These are phyloP conservation scores for Lagenaria siceraria DNA, from an alignment of 306 rosid genomes.

Conservation along the genomic window DNA sequence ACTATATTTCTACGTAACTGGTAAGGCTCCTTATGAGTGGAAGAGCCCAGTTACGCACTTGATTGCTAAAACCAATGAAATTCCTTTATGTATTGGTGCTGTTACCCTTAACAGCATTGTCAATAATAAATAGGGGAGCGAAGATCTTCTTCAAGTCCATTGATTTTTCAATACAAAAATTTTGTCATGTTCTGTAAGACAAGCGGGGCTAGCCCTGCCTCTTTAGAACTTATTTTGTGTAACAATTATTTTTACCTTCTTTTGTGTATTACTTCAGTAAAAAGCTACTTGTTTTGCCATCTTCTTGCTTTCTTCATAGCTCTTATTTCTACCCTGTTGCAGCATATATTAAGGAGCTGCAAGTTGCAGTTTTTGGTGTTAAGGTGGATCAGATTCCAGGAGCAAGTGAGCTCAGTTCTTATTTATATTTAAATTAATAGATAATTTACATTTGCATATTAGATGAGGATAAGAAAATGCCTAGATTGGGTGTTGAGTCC, in stretches of 20 bases:
- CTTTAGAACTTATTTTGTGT: background rate
- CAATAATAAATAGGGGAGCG: background rate
- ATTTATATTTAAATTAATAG: background rate
- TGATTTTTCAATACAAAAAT: background rate
- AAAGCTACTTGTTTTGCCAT: background rate
- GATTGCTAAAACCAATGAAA: background rate
- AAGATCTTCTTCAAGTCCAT: background rate
- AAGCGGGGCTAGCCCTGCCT: background rate
- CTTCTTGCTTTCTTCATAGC: constrained; percentile 13
- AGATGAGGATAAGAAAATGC: background rate
- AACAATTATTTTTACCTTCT: background rate
- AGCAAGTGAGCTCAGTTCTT: constrained; percentile 53
- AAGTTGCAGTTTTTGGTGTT: constrained; percentile 51
- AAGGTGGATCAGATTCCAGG: constrained; percentile 59
- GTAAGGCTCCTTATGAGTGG: background rate
- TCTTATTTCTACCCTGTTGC: constrained; percentile 20
- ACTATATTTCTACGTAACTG: background rate
- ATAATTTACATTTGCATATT: background rate
- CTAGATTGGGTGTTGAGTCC: background rate
- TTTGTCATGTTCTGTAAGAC: background rate
- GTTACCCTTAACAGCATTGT: background rate
- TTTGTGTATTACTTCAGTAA: background rate
- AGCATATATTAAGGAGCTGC: constrained; percentile 62
- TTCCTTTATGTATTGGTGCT: background rate
- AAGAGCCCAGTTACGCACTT: background rate